Evolutionary conservation across 768 basidiomycete species (phyloP).

Genomic region (Rhodosporidiobolus odoratus): DNA sequence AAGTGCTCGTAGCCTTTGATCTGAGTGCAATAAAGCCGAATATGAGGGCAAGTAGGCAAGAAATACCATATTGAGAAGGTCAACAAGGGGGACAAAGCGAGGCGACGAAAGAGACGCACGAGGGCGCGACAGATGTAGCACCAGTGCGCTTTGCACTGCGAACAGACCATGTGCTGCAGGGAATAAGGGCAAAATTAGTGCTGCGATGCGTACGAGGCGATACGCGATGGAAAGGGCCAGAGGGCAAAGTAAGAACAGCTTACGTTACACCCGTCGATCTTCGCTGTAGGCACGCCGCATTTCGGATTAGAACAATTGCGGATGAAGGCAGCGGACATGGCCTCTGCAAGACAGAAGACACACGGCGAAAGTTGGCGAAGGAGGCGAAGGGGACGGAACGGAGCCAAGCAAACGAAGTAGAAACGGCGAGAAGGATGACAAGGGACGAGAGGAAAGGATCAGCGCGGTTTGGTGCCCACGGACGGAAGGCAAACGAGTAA

Average conservation of each 20-base stretch:
- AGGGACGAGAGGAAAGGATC: too few species aligned
- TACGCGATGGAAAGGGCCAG: neutral
- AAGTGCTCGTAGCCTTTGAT: slow-evolving; percentile 37
- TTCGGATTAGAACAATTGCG: slow-evolving; percentile 48
- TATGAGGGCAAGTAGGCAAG: neutral
- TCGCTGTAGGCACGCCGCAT: slow-evolving; percentile 44
- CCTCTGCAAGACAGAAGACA: slow-evolving; percentile 43
- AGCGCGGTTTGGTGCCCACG: too few species aligned
- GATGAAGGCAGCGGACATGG: slow-evolving; percentile 48
- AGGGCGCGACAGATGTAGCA: slow-evolving; percentile 46
- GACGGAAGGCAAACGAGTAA: too few species aligned
- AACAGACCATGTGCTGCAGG: slow-evolving; percentile 43
- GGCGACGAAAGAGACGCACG: neutral
- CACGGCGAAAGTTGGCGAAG: too few species aligned
- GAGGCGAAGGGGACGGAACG: neutral
- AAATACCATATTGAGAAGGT: too few species aligned
- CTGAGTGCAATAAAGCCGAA: neutral
- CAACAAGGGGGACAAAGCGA: neutral
- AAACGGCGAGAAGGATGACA: too few species aligned
- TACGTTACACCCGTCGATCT: slow-evolving; percentile 39
- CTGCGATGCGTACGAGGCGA: neutral
- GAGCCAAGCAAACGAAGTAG: neutral
- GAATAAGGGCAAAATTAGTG: neutral
- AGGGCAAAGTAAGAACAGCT: neutral
- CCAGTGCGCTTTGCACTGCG: slow-evolving; percentile 37